Evolutionary conservation across 768 basidiomycete genomes (phyloP).

Genomic region (Leucocoprinus leucothites): DNA sequence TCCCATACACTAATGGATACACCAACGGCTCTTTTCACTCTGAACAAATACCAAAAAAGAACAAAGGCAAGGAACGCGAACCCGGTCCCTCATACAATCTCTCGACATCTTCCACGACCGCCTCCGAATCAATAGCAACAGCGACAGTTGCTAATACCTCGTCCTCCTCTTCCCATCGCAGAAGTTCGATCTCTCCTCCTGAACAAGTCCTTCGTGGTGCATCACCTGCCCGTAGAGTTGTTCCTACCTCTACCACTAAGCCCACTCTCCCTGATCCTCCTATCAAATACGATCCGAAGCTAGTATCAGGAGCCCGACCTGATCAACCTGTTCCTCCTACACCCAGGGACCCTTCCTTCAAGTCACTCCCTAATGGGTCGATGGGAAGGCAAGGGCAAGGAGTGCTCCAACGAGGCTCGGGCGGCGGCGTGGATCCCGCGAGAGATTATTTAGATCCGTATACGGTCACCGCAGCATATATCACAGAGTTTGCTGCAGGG

Average conservation of each 20-base stretch:
- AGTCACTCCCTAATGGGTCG: background rate
- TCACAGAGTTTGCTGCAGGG: constrained; percentile 24
- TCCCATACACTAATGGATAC: background rate
- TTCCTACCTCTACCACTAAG: constrained; percentile 6
- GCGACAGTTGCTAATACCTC: background rate
- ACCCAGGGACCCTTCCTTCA: constrained; percentile 10
- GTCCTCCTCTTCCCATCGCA: background rate
- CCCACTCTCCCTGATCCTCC: background rate
- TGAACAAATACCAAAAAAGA: background rate
- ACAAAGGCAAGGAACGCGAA: constrained; percentile 15
- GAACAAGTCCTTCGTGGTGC: constrained; percentile 8
- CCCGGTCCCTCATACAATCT: constrained; percentile 11
- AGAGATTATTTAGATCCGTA: constrained; percentile 21
- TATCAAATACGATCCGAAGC: background rate
- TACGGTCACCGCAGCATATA: constrained; percentile 19
- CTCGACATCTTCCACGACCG: constrained; percentile 1
- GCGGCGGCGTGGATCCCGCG: constrained; percentile 10
- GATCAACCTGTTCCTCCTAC: constrained; percentile 17
- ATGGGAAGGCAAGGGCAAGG: background rate
- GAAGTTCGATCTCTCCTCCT: background rate
- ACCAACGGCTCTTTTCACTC: background rate
- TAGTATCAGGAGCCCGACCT: constrained; percentile 2
- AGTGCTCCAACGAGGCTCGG: background rate
- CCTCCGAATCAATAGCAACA: background rate
- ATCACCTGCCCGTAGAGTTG: constrained; percentile 3